Base-by-base conservation (phyloP, 2,329 filamentous ascomycete species). In the Clarireedia hainanense region DNA sequence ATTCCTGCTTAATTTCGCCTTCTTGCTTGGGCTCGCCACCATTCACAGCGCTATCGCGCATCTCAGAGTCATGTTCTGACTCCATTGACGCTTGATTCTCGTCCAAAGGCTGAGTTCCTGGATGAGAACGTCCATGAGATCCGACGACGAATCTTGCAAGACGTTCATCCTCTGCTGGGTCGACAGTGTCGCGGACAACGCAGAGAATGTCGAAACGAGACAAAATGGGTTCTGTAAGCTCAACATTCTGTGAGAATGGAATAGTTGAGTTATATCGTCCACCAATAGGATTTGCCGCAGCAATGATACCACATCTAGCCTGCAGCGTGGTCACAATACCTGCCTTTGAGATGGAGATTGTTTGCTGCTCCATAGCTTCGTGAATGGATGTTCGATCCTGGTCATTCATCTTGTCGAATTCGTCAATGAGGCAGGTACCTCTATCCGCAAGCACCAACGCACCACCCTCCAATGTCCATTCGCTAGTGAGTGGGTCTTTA, bases 371-470 rank as follows among this genome's bases (percentile, higher is more conserved):
- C 94, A 99, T 99, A 58, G 94, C 94, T 77, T 99, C 94, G 80
- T 99, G 94, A 64, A 99, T 99, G 6, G 91, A 96, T 1, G 94
- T 97, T 62, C 94, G 84, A 71, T 99, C 94, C 69, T 97, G 91
- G 70, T 99, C 94, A 71, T 97, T 97, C 94, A 99, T 99, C 79
- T 99, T 99, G 80, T 99, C 94, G 66, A 99, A 99, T 73, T 99
- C 94, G 67, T 99, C 94, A 60, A 99, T 99, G 30, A 99, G 78
- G 68, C 94, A 97, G 15, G 90, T 96, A 42, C 94, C 94, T 62
- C 89, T 87, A 70, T 99, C 94, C 15, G 94, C 94, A 55, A 99
- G 82, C 66, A 99, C 94, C 10, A 99, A 79, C 4, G 94, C 94
- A 68, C 94, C 94, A 60, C 94, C 94, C 74, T 99, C 94, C 2